Evolutionary conservation across 345 rosid genomes (phyloP).

Genomic region (Acer yangbiense): DNA sequence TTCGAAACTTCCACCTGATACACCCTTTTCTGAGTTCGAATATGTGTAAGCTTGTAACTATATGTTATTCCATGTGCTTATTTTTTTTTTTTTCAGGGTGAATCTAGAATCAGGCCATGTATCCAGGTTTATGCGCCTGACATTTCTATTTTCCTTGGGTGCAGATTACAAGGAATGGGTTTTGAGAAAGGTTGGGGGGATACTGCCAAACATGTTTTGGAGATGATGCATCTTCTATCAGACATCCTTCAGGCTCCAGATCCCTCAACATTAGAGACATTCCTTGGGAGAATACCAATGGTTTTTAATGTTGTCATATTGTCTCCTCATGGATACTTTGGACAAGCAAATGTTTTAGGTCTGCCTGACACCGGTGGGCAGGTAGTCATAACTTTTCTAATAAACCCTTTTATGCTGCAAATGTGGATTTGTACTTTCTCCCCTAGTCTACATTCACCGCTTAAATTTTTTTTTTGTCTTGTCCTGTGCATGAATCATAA

Average conservation of each 20-base stretch:
- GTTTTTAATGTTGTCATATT: conserved; percentile 92
- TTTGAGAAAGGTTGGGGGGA: conserved; percentile 99
- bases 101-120: not conserved
- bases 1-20: conserved; percentile 66
- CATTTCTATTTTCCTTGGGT: conserved; percentile 1
- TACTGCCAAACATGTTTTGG: conserved; percentile 71
- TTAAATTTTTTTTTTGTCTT: not conserved
- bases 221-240: conserved; percentile 80
- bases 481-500: not conserved
- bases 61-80: conserved; percentile 4
- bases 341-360: conserved; percentile 99
- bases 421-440: not conserved
- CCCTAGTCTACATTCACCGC: not conserved
- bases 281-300: conserved; percentile 95
- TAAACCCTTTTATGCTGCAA: not conserved
- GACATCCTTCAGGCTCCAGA: conserved; percentile 99
- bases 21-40: conserved; percentile 79
- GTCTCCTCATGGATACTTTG: conserved; percentile 97
- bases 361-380: conserved; percentile 99
- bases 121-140: not conserved
- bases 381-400: conserved; percentile 38
- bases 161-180: conserved; percentile 88
- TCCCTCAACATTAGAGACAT: conserved; percentile 85
- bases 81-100: not conserved
- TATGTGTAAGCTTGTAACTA: conserved; percentile 40